Conservation (phyloP, 306 rosid genomes). For the Oemleria cerasiformis region DNA sequence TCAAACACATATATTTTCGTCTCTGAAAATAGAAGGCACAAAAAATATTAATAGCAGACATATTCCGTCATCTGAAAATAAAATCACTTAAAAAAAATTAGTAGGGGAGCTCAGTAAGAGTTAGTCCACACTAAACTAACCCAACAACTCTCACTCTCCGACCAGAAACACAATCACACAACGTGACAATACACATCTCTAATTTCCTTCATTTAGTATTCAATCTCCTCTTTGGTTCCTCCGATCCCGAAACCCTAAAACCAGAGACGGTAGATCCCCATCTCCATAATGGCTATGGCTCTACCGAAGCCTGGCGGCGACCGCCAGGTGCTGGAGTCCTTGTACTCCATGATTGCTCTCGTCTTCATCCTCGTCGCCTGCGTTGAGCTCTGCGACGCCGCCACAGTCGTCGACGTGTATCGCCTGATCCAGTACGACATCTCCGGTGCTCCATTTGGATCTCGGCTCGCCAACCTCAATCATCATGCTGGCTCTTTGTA, state of each 20-base stretch:
- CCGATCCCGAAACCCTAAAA: conserved; percentile 43
- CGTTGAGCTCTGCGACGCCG: conserved; percentile 93
- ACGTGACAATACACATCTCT: neutral
- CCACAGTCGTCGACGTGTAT: conserved; percentile 92
- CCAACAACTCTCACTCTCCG: neutral
- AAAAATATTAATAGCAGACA: too few relatives aligned
- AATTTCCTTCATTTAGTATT: neutral
- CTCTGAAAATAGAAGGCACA: too few relatives aligned
- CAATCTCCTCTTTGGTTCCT: neutral
- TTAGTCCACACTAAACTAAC: conserved; percentile 3
- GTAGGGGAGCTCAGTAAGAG: neutral
- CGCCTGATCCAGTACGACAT: conserved; percentile 93
- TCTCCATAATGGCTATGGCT: conserved; percentile 32
- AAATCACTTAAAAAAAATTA: neutral
- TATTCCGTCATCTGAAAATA: too few relatives aligned
- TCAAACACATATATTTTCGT: too few relatives aligned
- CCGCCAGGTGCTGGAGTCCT: conserved; percentile 60
- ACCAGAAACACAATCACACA: neutral
- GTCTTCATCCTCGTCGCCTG: conserved; percentile 73
- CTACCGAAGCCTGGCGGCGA: conserved; percentile 38
- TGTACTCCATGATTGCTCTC: conserved; percentile 71
- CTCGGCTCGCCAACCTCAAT: conserved; percentile 86
- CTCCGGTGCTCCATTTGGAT: conserved; percentile 86
- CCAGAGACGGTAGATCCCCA: neutral
- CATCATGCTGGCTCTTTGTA: conserved; percentile 87